phyloP scores from a whole-genome alignment of 2,329 filamentous ascomycete species.

The Calonectria montana region DNA sequence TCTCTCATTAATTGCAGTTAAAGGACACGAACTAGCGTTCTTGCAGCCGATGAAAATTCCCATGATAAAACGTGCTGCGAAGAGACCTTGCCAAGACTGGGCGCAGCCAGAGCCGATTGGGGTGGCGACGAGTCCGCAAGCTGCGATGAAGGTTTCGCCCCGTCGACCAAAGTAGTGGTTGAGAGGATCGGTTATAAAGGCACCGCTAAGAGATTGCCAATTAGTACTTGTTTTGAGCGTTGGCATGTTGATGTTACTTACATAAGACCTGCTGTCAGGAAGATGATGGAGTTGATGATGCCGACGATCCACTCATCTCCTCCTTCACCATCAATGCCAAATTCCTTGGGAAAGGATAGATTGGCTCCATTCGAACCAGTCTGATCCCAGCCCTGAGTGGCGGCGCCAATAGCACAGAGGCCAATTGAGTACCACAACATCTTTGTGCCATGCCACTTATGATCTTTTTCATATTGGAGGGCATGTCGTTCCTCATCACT shows the following conservation, averaged over 20 bases:
- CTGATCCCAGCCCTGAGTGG: slow-evolving; percentile 73
- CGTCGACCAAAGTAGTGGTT: slow-evolving; percentile 74
- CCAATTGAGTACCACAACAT: slow-evolving; percentile 58
- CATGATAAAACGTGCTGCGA: slow-evolving; percentile 73
- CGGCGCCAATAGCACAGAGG: slow-evolving; percentile 66
- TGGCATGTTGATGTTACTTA: slow-evolving; percentile 51
- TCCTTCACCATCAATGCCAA: slow-evolving; percentile 50
- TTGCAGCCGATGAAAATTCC: slow-evolving; percentile 77
- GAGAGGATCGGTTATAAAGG: slow-evolving; percentile 60
- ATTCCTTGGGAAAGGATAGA: slow-evolving; percentile 64
- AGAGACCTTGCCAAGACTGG: slow-evolving; percentile 73
- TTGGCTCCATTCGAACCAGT: slow-evolving; percentile 72
- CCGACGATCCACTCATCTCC: slow-evolving; percentile 58
- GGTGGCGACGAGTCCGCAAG: slow-evolving; percentile 54
- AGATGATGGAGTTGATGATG: slow-evolving; percentile 49
- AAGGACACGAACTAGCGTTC: slow-evolving; percentile 57
- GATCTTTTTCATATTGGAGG: slow-evolving; percentile 60
- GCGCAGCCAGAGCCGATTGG: slow-evolving; percentile 63
- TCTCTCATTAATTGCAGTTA: too few species aligned
- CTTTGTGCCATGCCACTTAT: slow-evolving; percentile 67
- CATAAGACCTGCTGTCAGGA: slow-evolving; percentile 64
- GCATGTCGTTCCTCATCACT: slow-evolving; percentile 49
- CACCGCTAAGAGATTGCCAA: slow-evolving; percentile 18
- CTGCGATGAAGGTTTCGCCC: slow-evolving; percentile 72
- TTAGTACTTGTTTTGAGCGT: slow-evolving; percentile 5